phyloP scores from a whole-genome alignment of 495 filamentous ascomycete genomes.

The Darksidea phi region DNA sequence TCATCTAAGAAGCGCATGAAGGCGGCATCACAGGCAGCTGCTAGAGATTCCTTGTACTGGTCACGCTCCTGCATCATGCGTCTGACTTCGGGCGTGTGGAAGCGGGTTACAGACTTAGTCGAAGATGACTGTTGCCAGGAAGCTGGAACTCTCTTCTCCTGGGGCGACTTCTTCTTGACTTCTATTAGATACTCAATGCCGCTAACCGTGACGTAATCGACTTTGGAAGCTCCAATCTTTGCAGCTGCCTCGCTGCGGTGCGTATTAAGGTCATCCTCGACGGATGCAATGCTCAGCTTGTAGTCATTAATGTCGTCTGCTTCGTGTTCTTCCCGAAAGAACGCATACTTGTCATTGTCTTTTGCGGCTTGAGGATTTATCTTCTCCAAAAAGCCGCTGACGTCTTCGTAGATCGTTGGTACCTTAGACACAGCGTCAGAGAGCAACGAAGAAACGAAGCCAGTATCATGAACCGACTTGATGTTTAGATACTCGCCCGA shows the following conservation, averaged over 20 bases:
- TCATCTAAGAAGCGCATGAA: slow-evolving; percentile 66
- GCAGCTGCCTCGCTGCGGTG: slow-evolving; percentile 70
- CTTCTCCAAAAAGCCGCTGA: slow-evolving; percentile 72
- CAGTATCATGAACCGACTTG: slow-evolving; percentile 63
- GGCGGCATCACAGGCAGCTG: slow-evolving; percentile 87
- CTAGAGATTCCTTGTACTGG: slow-evolving; percentile 90
- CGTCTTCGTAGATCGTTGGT: slow-evolving; percentile 68
- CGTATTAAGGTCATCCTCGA: slow-evolving; percentile 80
- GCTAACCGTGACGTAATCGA: slow-evolving; percentile 75
- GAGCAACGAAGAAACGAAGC: slow-evolving; percentile 71
- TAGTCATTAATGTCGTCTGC: slow-evolving; percentile 80
- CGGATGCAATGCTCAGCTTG: slow-evolving; percentile 86
- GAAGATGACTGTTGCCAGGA: slow-evolving; percentile 92
- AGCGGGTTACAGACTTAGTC: slow-evolving; percentile 88
- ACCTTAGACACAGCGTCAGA: slow-evolving; percentile 71
- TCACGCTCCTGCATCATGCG: slow-evolving; percentile 82
- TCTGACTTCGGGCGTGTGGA: slow-evolving; percentile 90
- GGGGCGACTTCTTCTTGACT: slow-evolving; percentile 64
- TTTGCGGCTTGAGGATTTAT: slow-evolving; percentile 84
- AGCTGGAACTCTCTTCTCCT: slow-evolving; percentile 82
- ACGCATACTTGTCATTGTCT: slow-evolving; percentile 86
- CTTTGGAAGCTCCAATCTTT: slow-evolving; percentile 65
- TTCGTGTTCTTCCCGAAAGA: slow-evolving; percentile 85
- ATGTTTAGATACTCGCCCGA: slow-evolving; percentile 68
- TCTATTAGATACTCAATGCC: slow-evolving; percentile 96